phyloP scores from a whole-genome alignment of 2,329 filamentous ascomycete genomes.

The Nemania sp. region DNA sequence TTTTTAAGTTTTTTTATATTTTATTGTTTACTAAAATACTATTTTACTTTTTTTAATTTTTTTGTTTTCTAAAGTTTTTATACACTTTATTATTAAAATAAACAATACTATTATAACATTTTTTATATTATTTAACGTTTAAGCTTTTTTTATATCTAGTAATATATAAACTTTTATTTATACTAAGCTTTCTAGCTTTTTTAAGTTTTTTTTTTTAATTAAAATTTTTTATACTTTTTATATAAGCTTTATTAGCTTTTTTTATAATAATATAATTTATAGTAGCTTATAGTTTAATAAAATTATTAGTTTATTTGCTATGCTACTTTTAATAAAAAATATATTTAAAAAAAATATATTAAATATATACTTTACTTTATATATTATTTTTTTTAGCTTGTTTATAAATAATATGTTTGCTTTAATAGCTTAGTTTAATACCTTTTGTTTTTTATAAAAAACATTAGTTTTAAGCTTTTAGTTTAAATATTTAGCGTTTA shows the following conservation, averaged over 20 bases:
- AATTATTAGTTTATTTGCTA: constrained; percentile 17
- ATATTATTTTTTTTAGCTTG: neutral
- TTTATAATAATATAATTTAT: constrained; percentile 13
- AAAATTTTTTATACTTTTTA: constrained; percentile 12
- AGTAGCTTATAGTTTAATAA: constrained; percentile 20
- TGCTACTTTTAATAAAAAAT: constrained; percentile 16
- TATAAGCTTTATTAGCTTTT: neutral
- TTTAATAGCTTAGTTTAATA: constrained; percentile 11
- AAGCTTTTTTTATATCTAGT: constrained; percentile 5
- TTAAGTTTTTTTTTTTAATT: constrained; percentile 23
- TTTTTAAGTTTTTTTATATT: neutral
- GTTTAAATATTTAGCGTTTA: constrained; percentile 20
- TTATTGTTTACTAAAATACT: constrained; percentile 3
- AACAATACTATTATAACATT: neutral
- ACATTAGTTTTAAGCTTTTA: constrained; percentile 13
- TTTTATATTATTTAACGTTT: constrained; percentile 15
- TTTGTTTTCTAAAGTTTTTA: constrained; percentile 9
- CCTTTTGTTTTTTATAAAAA: constrained; percentile 13
- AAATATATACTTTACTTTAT: constrained; percentile 20
- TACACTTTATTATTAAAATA: constrained; percentile 6
- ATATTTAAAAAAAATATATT: constrained; percentile 28
- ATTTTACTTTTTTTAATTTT: neutral
- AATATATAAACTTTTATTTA: constrained; percentile 8
- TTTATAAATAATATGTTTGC: constrained; percentile 18
- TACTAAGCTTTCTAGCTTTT: constrained; percentile 21